Evolutionary conservation across 2,329 filamentous ascomycete species (phyloP).

Genomic region (Sarocladium oryzae): DNA sequence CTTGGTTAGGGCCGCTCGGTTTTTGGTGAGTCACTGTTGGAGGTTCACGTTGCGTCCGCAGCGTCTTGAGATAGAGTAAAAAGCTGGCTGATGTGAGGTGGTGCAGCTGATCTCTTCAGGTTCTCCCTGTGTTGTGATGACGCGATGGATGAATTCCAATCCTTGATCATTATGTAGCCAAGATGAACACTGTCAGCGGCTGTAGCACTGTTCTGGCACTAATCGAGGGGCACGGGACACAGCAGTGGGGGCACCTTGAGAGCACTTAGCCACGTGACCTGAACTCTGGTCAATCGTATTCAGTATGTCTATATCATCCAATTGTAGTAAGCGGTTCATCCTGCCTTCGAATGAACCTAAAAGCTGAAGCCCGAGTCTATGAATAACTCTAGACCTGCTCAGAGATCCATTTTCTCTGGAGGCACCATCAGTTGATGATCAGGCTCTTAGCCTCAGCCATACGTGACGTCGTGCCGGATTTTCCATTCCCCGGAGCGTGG

Average conservation of each 20-base stretch:
- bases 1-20: neutral
- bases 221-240: conserved; percentile 23
- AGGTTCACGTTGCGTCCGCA: neutral
- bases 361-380: no score
- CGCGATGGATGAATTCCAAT: neutral
- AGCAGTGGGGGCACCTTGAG: conserved; percentile 14
- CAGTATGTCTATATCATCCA: no score
- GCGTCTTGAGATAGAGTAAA: neutral
- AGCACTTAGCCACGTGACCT: neutral
- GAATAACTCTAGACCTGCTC: no score
- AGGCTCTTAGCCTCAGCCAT: neutral
- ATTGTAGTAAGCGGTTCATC: no score
- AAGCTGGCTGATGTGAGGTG: neutral
- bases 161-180: no score
- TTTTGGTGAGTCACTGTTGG: neutral
- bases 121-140: neutral
- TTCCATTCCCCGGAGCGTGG: conserved; percentile 6
- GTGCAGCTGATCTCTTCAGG: neutral
- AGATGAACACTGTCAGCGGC: no score
- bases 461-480: conserved; percentile 9
- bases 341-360: no score
- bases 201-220: conserved; percentile 14
- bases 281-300: neutral
- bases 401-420: no score
- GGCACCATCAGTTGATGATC: no score